Conservation (phyloP, 805 yeast genomes). For the Candida palmyrensis region DNA sequence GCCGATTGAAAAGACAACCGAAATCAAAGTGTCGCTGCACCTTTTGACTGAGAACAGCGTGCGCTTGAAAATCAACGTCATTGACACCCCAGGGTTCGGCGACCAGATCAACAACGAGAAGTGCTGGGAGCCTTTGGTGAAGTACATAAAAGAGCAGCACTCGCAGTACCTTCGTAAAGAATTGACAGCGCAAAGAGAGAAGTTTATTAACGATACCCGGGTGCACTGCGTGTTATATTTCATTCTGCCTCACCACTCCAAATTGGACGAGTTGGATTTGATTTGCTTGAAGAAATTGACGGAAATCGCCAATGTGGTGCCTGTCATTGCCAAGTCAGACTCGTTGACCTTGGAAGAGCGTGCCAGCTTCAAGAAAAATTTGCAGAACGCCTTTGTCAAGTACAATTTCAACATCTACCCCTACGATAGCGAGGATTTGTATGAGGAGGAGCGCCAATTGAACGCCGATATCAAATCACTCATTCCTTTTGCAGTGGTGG, state of each 20-base stretch:
- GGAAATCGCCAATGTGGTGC: conserved; percentile 90
- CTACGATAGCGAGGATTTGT: conserved; percentile 62
- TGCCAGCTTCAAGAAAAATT: conserved; percentile 63
- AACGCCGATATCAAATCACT: conserved; percentile 67
- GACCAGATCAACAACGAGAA: conserved; percentile 93
- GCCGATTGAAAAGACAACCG: conserved; percentile 82
- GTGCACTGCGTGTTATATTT: conserved; percentile 92
- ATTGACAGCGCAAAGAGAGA: conserved; percentile 90
- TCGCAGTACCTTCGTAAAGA: conserved; percentile 87
- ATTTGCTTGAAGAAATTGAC: conserved; percentile 77
- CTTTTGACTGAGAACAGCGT: conserved; percentile 82
- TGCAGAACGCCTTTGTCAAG: conserved; percentile 71
- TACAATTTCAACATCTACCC: conserved; percentile 82
- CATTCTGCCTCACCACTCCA: conserved; percentile 82
- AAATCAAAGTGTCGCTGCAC: conserved; percentile 68
- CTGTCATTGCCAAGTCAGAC: conserved; percentile 92
- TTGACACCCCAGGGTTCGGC: conserved; percentile 98
- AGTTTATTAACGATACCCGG: conserved; percentile 75
- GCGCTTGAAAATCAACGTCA: conserved; percentile 75
- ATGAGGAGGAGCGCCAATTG: conserved; percentile 67
- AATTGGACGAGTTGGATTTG: conserved; percentile 79
- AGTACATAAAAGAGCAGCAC: conserved; percentile 93
- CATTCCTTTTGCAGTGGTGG: conserved; percentile 93
- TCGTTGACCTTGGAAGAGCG: conserved; percentile 84
- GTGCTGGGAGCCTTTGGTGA: conserved; percentile 95